A percentile compares a stretch with the other conserved stretches of the same genome.
These are phyloP conservation scores for Suillus alpinus DNA, from an alignment of 768 basidiomycete genomes.

Conservation along the genomic window DNA sequence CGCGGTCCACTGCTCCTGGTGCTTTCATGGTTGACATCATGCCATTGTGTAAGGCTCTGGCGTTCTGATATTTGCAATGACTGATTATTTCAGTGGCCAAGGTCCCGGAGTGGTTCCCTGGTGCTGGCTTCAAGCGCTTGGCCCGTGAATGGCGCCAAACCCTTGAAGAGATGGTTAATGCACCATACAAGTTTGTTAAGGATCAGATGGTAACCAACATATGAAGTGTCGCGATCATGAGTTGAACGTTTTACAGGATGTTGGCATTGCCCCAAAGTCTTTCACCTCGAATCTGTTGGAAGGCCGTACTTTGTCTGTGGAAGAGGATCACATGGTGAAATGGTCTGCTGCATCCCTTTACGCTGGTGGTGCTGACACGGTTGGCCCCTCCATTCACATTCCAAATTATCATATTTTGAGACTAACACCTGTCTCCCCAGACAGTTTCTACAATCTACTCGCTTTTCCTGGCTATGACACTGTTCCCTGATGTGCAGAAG, in stretches of 20 bases:
- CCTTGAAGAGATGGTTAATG: slow-evolving; percentile 52
- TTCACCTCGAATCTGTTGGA: slow-evolving; percentile 50
- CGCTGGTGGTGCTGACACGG: slow-evolving; percentile 50
- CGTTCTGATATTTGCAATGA: not conserved
- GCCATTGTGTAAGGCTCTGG: slow-evolving; percentile 35
- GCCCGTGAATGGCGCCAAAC: slow-evolving; percentile 56
- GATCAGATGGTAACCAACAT: slow-evolving; percentile 48
- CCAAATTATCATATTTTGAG: not conserved
- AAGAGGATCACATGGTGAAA: not conserved
- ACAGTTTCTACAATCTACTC: slow-evolving; percentile 61
- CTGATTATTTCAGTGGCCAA: slow-evolving; percentile 30
- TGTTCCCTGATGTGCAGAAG: slow-evolving; percentile 52
- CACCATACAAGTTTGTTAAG: slow-evolving; percentile 56
- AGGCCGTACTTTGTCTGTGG: slow-evolving; percentile 28
- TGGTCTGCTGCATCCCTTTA: slow-evolving; percentile 46
- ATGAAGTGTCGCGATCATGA: not conserved
- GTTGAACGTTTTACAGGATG: slow-evolving; percentile 37
- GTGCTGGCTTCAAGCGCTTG: slow-evolving; percentile 49
- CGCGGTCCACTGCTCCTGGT: slow-evolving; percentile 45
- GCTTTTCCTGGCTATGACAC: slow-evolving; percentile 60
- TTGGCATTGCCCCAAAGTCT: slow-evolving; percentile 45
- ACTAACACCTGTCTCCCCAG: slow-evolving; percentile 31
- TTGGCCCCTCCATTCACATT: slow-evolving; percentile 13
- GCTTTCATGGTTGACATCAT: slow-evolving; percentile 49
- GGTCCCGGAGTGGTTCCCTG: slow-evolving; percentile 60